Conservation (phyloP, 2,329 filamentous ascomycete genomes). For the Leptodontidium sp. region DNA sequence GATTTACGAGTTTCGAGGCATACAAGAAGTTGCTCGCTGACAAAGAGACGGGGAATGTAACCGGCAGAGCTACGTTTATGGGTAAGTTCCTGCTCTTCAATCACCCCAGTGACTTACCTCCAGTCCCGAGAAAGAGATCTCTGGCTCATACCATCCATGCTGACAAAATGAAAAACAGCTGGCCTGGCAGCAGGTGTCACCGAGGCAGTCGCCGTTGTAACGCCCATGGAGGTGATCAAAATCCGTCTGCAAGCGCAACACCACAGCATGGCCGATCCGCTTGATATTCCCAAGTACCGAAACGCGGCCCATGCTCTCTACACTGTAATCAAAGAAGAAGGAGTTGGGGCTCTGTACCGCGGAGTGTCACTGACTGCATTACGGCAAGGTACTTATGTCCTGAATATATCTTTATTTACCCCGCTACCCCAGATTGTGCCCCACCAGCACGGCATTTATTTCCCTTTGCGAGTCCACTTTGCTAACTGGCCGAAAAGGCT, state of each 20-base stretch:
- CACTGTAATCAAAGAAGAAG: constrained; percentile 93
- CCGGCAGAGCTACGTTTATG: constrained; percentile 75
- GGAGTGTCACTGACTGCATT: constrained; percentile 93
- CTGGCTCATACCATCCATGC: neutral
- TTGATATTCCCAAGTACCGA: constrained; percentile 96
- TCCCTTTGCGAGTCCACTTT: neutral
- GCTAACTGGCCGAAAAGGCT: constrained; percentile 31
- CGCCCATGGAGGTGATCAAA: constrained; percentile 99
- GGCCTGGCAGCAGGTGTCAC: constrained; percentile 93
- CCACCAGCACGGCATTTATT: neutral
- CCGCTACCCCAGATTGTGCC: constrained; percentile 15
- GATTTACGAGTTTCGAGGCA: constrained; percentile 95
- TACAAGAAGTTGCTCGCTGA: constrained; percentile 88
- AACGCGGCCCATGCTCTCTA: constrained; percentile 86
- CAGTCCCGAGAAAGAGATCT: too few species aligned
- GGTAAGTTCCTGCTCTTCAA: constrained; percentile 54
- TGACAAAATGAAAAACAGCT: constrained; percentile 56
- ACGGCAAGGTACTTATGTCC: constrained; percentile 73
- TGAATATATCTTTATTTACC: neutral
- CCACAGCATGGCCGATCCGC: constrained; percentile 95
- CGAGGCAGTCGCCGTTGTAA: constrained; percentile 95
- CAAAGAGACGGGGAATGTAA: constrained; percentile 70
- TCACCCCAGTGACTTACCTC: too few species aligned
- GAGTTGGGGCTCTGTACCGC: constrained; percentile 85
- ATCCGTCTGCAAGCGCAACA: constrained; percentile 98